phyloP scores from a whole-genome alignment of 1,284 basidiomycete species.

The Ustilago tritici region DNA sequence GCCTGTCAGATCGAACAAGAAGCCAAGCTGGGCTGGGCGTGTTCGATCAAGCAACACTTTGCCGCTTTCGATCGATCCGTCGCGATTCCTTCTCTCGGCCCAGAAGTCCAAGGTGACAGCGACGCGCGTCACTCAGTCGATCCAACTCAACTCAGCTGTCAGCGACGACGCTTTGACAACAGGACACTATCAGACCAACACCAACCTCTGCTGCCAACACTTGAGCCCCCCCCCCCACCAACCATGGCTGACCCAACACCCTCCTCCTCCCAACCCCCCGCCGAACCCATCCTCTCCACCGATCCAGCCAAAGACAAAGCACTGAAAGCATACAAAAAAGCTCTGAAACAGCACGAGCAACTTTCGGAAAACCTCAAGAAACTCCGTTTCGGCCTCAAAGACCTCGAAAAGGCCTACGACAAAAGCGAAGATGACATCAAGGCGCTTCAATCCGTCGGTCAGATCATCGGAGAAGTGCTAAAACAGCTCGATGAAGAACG shows the following conservation, averaged over 20 bases:
- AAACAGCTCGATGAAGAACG: constrained; percentile 98
- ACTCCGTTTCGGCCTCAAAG: constrained; percentile 73
- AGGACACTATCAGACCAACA: not conserved
- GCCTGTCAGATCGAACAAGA: not conserved
- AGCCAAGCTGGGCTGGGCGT: too few relatives aligned
- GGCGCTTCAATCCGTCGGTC: constrained; percentile 97
- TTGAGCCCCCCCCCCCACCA: too few relatives aligned
- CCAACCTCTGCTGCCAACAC: not conserved
- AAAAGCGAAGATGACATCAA: constrained; percentile 99
- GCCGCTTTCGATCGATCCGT: constrained; percentile 9
- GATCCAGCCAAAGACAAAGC: constrained; percentile 65
- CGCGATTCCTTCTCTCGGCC: constrained; percentile 26
- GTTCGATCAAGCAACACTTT: constrained; percentile 1
- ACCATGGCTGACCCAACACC: constrained; percentile 55
- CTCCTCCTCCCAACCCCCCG: constrained; percentile 43
- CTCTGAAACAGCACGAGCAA: constrained; percentile 72
- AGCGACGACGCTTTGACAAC: not conserved
- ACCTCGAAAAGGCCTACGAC: constrained; percentile 87
- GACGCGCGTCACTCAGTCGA: constrained; percentile 41
- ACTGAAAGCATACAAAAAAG: constrained; percentile 62
- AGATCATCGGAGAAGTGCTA: constrained; percentile 99
- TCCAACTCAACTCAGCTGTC: constrained; percentile 12
- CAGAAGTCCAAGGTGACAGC: constrained; percentile 4
- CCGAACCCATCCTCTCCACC: constrained; percentile 44
- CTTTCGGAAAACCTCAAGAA: constrained; percentile 65